phyloP scores from a whole-genome alignment of 306 rosid species.

The Gleditsia sinensis region DNA sequence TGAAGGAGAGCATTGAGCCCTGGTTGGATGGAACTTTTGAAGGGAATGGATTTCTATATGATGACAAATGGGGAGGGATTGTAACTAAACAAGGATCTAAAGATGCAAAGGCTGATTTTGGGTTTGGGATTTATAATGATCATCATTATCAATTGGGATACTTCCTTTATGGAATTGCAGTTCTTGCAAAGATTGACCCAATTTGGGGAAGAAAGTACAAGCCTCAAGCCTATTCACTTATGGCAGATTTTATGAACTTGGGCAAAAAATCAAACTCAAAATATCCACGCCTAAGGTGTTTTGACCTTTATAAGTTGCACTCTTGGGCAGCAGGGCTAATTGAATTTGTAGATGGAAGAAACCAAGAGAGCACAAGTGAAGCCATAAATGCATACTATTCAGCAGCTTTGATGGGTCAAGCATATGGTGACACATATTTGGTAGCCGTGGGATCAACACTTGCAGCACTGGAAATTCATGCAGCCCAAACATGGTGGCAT shows the following conservation, averaged over 20 bases:
- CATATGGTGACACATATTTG: slow-evolving; percentile 67
- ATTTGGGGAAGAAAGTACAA: slow-evolving; percentile 75
- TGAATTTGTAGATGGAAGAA: slow-evolving; percentile 83
- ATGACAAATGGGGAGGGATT: slow-evolving; percentile 83
- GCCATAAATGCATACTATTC: slow-evolving; percentile 83
- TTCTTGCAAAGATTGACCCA: slow-evolving; percentile 76
- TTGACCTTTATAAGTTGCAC: slow-evolving; percentile 69
- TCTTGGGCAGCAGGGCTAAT: slow-evolving; percentile 93
- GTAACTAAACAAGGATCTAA: slow-evolving; percentile 63
- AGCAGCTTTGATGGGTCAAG: slow-evolving; percentile 78
- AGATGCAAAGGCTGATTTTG: slow-evolving; percentile 69
- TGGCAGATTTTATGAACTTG: slow-evolving; percentile 70
- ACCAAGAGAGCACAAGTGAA: slow-evolving; percentile 89
- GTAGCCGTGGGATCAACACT: slow-evolving; percentile 66
- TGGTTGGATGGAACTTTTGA: slow-evolving; percentile 80
- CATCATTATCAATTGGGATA: slow-evolving; percentile 86
- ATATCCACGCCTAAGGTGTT: slow-evolving; percentile 76
- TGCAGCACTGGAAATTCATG: slow-evolving; percentile 64
- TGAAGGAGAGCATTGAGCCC: slow-evolving; percentile 75
- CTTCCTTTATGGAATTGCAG: slow-evolving; percentile 78
- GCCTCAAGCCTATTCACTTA: slow-evolving; percentile 66
- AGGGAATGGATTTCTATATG: slow-evolving; percentile 79
- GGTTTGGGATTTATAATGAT: slow-evolving; percentile 82
- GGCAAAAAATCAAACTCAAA: slow-evolving; percentile 38
- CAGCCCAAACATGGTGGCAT: slow-evolving; percentile 88